phyloP scores from a whole-genome alignment of 2,329 filamentous ascomycete species.

The Aspergillus caelatus region DNA sequence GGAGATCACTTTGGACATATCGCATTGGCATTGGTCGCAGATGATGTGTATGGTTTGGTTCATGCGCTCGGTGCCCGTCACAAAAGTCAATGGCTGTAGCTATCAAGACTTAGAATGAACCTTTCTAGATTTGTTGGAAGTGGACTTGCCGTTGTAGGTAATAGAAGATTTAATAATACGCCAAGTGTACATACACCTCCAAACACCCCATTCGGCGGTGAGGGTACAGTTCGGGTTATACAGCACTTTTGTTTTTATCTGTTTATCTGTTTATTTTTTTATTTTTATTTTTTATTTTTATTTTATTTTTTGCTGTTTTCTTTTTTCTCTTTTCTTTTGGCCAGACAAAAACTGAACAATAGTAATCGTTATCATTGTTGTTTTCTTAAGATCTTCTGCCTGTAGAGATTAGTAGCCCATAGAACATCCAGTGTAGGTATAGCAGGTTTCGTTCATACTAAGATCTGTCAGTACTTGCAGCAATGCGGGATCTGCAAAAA shows the following conservation, averaged over 20 bases:
- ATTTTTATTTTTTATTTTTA: no score
- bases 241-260: neutral
- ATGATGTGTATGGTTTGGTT: neutral
- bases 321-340: neutral
- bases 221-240: neutral
- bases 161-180: neutral
- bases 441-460: neutral
- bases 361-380: neutral
- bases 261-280: neutral
- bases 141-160: neutral
- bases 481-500: neutral
- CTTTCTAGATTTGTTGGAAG: neutral
- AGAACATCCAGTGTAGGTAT: neutral
- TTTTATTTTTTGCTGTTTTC: neutral
- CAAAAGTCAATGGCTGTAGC: neutral
- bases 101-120: neutral
- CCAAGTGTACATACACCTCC: constrained; percentile 1
- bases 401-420: neutral
- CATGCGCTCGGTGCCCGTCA: neutral
- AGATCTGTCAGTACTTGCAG: neutral
- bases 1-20: constrained; percentile 7
- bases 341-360: neutral
- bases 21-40: neutral
- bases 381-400: neutral
- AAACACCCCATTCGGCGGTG: neutral